Conservation (phyloP, 139 green algal species). For the Chlorella sp. region DNA sequence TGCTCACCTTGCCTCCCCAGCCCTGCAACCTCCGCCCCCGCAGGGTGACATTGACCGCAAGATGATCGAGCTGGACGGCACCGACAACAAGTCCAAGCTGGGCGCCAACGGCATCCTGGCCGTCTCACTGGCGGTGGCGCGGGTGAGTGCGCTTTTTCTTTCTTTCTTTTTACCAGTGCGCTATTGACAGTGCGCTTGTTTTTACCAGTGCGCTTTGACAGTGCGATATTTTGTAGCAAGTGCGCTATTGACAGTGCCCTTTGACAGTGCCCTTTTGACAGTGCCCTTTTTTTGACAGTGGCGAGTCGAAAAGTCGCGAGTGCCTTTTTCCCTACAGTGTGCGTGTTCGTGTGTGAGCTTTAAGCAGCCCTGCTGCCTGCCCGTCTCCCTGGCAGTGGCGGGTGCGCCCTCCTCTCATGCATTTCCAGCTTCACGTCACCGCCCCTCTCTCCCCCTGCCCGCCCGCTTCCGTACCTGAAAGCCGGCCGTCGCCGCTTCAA, state of each 20-base stretch:
- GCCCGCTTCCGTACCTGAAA: too few species aligned
- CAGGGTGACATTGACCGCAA: slow-evolving; percentile 83
- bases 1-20: too few species aligned
- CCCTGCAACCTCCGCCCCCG: background rate
- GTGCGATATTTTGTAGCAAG: too few species aligned
- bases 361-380: background rate
- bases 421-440: too few species aligned
- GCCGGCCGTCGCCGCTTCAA: too few species aligned
- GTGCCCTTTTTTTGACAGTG: background rate
- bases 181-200: background rate
- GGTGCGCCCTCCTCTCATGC: too few species aligned
- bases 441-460: background rate
- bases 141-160: slow-evolving; percentile 48
- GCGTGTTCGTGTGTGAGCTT: background rate
- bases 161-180: too few species aligned
- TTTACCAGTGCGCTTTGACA: too few species aligned
- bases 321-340: too few species aligned
- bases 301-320: too few species aligned
- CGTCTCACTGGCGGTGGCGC: slow-evolving; percentile 94
- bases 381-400: background rate
- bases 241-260: background rate
- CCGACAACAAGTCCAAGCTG: slow-evolving; percentile 97
- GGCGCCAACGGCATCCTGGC: slow-evolving; percentile 99
- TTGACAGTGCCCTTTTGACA: background rate
- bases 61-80: slow-evolving; percentile 97